Conservation (phyloP, 495 filamentous ascomycete species). For the Cercophora sp. region DNA sequence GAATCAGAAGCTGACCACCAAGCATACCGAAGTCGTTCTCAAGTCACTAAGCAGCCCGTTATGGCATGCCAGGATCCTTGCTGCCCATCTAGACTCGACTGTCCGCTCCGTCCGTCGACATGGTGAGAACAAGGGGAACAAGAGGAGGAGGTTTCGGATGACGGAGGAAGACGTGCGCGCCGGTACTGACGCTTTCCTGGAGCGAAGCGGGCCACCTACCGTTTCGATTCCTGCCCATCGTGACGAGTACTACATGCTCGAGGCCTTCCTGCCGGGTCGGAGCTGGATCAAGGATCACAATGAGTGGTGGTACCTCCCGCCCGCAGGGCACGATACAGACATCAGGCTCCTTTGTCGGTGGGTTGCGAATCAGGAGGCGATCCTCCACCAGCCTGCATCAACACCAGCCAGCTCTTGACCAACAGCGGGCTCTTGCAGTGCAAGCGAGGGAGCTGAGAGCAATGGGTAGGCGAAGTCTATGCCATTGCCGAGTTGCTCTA, state of each 20-base stretch:
- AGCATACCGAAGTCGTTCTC: slow-evolving; percentile 37
- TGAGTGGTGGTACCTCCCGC: slow-evolving; percentile 43
- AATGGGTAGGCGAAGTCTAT: no score
- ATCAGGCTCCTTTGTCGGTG: no score
- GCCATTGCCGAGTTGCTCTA: no score
- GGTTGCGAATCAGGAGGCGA: no score
- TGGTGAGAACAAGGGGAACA: slow-evolving; percentile 42
- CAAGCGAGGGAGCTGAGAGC: no score
- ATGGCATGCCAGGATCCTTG: slow-evolving; percentile 47
- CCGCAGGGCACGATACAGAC: slow-evolving; percentile 42
- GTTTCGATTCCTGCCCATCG: slow-evolving; percentile 48
- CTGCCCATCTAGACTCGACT: slow-evolving; percentile 48
- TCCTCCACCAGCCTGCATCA: no score
- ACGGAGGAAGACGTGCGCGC: slow-evolving; percentile 37
- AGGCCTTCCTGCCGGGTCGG: slow-evolving; percentile 46
- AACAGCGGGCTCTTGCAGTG: no score
- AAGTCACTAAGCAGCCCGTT: slow-evolving; percentile 41
- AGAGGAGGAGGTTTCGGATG: slow-evolving; percentile 44
- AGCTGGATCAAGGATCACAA: slow-evolving; percentile 36
- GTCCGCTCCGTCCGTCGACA: slow-evolving; percentile 48
- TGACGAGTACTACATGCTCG: slow-evolving; percentile 53
- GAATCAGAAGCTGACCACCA: slow-evolving; percentile 41
- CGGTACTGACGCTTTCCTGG: slow-evolving; percentile 46
- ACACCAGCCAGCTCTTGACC: no score
- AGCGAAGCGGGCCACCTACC: slow-evolving; percentile 41